A percentile compares a stretch with the other conserved stretches of the same genome.
Conservation (phyloP, 2,329 filamentous ascomycete genomes). For the Chaetomium strumarium region DNA sequence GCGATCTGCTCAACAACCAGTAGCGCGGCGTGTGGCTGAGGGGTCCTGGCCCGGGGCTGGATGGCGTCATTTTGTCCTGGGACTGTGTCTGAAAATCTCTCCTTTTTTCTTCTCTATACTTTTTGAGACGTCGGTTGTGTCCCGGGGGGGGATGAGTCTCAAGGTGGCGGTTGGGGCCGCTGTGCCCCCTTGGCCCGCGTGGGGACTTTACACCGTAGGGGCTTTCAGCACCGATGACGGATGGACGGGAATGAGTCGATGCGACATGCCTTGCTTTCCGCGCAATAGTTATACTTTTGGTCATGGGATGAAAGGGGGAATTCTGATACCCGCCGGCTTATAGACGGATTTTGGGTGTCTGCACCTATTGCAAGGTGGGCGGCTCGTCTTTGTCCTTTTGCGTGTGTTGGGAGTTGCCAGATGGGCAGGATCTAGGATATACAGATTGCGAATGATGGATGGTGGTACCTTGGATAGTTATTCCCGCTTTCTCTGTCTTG, state of each 20-base stretch:
- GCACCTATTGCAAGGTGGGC: not conserved
- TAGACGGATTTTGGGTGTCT: slow-evolving; percentile 8
- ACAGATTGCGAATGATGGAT: slow-evolving; percentile 1
- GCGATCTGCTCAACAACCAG: slow-evolving; percentile 9
- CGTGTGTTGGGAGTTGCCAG: not conserved
- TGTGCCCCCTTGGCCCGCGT: too few species aligned
- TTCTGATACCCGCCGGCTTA: slow-evolving; percentile 12
- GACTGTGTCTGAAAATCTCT: not conserved
- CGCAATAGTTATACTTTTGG: not conserved
- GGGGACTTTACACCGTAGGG: not conserved
- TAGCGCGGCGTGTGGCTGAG: not conserved
- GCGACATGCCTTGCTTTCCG: slow-evolving; percentile 5
- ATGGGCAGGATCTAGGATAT: not conserved
- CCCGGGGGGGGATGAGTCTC: too few species aligned
- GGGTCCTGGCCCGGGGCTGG: not conserved
- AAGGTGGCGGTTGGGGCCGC: not conserved
- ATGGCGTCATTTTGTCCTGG: slow-evolving; percentile 8
- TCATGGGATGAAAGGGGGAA: not conserved
- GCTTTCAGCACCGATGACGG: not conserved
- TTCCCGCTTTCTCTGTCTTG: not conserved
- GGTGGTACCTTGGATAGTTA: not conserved
- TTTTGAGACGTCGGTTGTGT: not conserved
- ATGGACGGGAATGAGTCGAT: slow-evolving; percentile 2
- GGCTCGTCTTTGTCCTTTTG: not conserved
- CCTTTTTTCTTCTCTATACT: not conserved